A percentile compares a stretch with the other conserved stretches of the same genome.
Evolutionary conservation across 2,329 filamentous ascomycete species (phyloP).

Genomic region (Cryphonectria japonica): DNA sequence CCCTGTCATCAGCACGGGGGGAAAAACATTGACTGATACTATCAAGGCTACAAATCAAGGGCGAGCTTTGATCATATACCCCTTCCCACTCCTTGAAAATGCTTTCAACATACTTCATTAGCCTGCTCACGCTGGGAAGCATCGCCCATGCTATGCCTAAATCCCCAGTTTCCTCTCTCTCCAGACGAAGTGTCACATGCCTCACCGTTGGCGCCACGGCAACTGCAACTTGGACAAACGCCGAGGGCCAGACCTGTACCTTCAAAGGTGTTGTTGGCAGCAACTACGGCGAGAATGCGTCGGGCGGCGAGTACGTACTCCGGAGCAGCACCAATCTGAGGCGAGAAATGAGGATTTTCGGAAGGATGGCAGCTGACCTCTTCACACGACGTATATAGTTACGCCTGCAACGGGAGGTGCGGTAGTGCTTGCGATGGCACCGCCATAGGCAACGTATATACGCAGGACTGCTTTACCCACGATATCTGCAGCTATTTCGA

Average conservation of each 20-base stretch:
- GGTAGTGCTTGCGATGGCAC: slow-evolving; percentile 50
- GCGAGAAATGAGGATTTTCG: neutral
- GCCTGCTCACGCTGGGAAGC: slow-evolving; percentile 10
- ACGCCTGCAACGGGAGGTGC: slow-evolving; percentile 54
- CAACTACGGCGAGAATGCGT: slow-evolving; percentile 50
- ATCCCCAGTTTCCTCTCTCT: slow-evolving; percentile 21
- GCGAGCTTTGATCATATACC: neutral
- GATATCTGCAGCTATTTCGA: slow-evolving; percentile 57
- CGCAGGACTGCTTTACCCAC: slow-evolving; percentile 55
- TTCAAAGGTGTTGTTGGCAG: slow-evolving; percentile 51
- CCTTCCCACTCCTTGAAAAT: neutral
- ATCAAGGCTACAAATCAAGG: neutral
- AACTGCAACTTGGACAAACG: slow-evolving; percentile 51
- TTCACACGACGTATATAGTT: slow-evolving; percentile 38
- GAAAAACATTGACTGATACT: no score
- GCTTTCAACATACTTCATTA: neutral
- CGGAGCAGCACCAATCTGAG: no score
- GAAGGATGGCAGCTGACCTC: neutral
- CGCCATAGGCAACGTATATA: slow-evolving; percentile 51
- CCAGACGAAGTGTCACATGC: slow-evolving; percentile 43
- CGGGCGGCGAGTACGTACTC: slow-evolving; percentile 47
- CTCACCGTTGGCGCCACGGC: slow-evolving; percentile 45
- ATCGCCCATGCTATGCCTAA: slow-evolving; percentile 6
- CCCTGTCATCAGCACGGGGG: no score
- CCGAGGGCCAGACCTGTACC: slow-evolving; percentile 45